Evolutionary conservation across 345 rosid genomes (phyloP).

Genomic region (Syzygium jambos): DNA sequence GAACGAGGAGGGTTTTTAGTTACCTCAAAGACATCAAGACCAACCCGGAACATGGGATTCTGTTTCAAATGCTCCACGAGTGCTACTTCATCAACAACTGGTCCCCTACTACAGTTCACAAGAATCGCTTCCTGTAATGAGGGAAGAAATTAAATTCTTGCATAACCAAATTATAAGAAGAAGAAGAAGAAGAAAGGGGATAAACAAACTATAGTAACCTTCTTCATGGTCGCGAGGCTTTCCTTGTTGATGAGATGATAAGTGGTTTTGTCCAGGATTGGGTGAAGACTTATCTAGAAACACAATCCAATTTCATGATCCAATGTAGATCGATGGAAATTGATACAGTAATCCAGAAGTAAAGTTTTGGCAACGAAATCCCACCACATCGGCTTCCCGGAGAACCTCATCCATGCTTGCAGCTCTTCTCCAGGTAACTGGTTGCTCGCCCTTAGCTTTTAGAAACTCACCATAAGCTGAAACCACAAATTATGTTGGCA

Average conservation of each 20-base stretch:
- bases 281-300: slow-evolving; percentile 95
- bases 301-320: not conserved
- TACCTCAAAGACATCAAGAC: slow-evolving; percentile 99
- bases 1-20: not conserved
- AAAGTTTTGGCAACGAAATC: slow-evolving; percentile 4
- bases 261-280: slow-evolving; percentile 85
- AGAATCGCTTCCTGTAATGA: slow-evolving; percentile 79
- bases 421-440: slow-evolving; percentile 92
- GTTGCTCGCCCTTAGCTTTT: slow-evolving; percentile 74
- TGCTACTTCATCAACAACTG: slow-evolving; percentile 87
- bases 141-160: not conserved
- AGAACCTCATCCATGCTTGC: slow-evolving; percentile 86
- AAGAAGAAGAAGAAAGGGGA: not conserved
- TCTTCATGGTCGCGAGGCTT: slow-evolving; percentile 85
- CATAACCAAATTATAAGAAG: not conserved
- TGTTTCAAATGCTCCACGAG: slow-evolving; percentile 77
- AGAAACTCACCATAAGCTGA: slow-evolving; percentile 82
- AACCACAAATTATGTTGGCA: not conserved
- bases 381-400: slow-evolving; percentile 77
- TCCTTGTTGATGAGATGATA: slow-evolving; percentile 93
- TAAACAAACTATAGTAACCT: slow-evolving; percentile 37
- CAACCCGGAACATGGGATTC: slow-evolving; percentile 95
- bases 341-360: not conserved
- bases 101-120: slow-evolving; percentile 93
- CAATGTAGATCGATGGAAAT: not conserved